A percentile compares a stretch with the other conserved stretches of the same genome.
phyloP scores from a whole-genome alignment of 352 stramenopile species.

The Globisporangium middletonii region DNA sequence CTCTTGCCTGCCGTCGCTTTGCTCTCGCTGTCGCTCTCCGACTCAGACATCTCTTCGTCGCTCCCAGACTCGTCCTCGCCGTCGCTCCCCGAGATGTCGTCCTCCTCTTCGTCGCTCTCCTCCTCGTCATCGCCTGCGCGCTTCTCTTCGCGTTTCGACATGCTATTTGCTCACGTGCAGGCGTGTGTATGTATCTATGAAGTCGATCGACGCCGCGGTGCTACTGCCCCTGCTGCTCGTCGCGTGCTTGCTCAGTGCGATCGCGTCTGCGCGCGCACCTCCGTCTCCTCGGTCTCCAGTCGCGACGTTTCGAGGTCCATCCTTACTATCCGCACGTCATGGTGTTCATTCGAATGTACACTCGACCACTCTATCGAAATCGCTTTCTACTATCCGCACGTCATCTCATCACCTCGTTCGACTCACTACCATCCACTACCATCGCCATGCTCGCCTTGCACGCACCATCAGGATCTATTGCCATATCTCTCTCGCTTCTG shows the following conservation, averaged over 20 bases:
- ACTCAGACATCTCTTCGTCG: conserved; percentile 74
- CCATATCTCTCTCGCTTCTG: neutral
- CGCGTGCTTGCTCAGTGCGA: too few species aligned
- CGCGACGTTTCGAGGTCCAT: too few species aligned
- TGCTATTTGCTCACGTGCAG: conserved; percentile 7
- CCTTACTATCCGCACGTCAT: too few species aligned
- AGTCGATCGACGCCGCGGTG: neutral
- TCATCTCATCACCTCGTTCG: too few species aligned
- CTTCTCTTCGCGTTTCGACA: conserved; percentile 65
- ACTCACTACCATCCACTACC: too few species aligned
- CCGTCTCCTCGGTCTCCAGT: too few species aligned
- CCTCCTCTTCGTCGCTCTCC: conserved; percentile 39
- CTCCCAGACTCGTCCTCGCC: conserved; percentile 38
- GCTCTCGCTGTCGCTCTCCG: conserved; percentile 35
- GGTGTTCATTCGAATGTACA: too few species aligned
- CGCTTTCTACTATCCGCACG: too few species aligned
- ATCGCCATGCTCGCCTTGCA: too few species aligned
- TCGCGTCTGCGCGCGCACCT: too few species aligned
- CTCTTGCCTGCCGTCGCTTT: conserved; percentile 20
- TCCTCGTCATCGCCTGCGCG: conserved; percentile 37
- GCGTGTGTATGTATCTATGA: neutral
- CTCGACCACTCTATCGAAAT: too few species aligned
- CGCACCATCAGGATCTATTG: neutral
- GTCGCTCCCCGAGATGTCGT: conserved; percentile 45
- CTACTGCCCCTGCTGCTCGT: too few species aligned